phyloP scores from a whole-genome alignment of 2,329 filamentous ascomycete species.

The Fusarium sp. region DNA sequence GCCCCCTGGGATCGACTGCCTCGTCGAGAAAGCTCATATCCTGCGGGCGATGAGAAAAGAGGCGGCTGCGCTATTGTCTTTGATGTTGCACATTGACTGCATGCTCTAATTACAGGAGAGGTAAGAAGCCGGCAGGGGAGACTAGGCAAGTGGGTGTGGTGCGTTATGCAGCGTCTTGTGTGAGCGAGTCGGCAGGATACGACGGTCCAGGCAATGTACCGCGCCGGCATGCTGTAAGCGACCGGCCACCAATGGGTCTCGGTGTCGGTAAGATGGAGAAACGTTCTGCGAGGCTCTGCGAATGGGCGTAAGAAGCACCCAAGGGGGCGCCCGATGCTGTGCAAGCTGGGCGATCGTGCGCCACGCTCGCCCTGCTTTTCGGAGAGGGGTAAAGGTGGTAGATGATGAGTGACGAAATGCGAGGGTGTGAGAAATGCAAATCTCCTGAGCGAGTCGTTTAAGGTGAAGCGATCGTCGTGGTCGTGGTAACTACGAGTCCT shows the following conservation, averaged over 20 bases:
- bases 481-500: slow-evolving; percentile 8
- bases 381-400: slow-evolving; percentile 28
- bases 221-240: slow-evolving; percentile 15
- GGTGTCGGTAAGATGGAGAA: slow-evolving; percentile 18
- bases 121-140: slow-evolving; percentile 32
- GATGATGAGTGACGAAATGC: slow-evolving; percentile 25
- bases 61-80: slow-evolving; percentile 27
- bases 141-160: slow-evolving; percentile 31
- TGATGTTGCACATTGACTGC: slow-evolving; percentile 45
- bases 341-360: slow-evolving; percentile 44
- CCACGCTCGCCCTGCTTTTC: slow-evolving; percentile 48
- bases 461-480: slow-evolving; percentile 43
- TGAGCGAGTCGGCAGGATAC: slow-evolving; percentile 34
- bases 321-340: slow-evolving; percentile 33
- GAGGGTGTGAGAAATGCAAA: slow-evolving; percentile 42
- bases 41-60: slow-evolving; percentile 47
- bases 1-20: slow-evolving; percentile 33
- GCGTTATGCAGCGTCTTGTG: slow-evolving; percentile 33
- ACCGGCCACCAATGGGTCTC: slow-evolving; percentile 28
- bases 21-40: slow-evolving; percentile 38
- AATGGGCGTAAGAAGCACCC: slow-evolving; percentile 13
- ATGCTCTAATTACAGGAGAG: slow-evolving; percentile 27
- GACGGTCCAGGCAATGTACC: slow-evolving; percentile 28
- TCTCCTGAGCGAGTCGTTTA: slow-evolving; percentile 42
- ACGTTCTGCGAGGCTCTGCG: slow-evolving; percentile 44